Percentiles rank a stretch among this genome's conserved stretches.
phyloP scores from a whole-genome alignment of 805 yeast species.

The Tetrapisispora pingtungensis region DNA sequence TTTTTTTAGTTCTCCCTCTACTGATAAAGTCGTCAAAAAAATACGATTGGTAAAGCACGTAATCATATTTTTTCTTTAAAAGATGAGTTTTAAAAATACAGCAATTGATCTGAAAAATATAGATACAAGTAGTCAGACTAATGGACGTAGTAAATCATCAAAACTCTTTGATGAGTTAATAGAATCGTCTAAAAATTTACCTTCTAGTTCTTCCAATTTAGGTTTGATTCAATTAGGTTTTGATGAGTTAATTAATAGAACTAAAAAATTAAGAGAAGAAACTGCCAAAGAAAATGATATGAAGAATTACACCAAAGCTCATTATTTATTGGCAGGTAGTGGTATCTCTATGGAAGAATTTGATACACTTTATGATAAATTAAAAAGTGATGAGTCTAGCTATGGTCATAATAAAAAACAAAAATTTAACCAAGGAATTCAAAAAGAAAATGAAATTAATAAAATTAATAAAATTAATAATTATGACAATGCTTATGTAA shows the following conservation, averaged over 20 bases:
- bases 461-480: too few species aligned
- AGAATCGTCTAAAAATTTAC: conserved; percentile 69
- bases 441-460: conserved; percentile 34
- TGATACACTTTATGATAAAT: conserved; percentile 42
- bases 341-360: conserved; percentile 83
- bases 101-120: background rate
- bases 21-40: too few species aligned
- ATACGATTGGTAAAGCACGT: too few species aligned
- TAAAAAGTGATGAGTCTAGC: conserved; percentile 3
- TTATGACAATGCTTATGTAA: too few species aligned
- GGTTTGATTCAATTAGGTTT: conserved; percentile 76
- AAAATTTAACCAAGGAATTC: background rate
- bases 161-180: conserved; percentile 40
- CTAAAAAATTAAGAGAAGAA: conserved; percentile 44
- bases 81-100: background rate
- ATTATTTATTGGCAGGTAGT: conserved; percentile 80
- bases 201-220: conserved; percentile 51
- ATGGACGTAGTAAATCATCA: background rate
- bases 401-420: background rate
- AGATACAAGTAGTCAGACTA: background rate
- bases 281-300: conserved; percentile 19
- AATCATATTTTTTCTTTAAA: background rate
- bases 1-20: too few species aligned
- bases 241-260: conserved; percentile 63
- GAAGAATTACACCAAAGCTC: conserved; percentile 53